Conservation (phyloP, 192 early-diverging fungal species). For the Coemansia sp. region DNA sequence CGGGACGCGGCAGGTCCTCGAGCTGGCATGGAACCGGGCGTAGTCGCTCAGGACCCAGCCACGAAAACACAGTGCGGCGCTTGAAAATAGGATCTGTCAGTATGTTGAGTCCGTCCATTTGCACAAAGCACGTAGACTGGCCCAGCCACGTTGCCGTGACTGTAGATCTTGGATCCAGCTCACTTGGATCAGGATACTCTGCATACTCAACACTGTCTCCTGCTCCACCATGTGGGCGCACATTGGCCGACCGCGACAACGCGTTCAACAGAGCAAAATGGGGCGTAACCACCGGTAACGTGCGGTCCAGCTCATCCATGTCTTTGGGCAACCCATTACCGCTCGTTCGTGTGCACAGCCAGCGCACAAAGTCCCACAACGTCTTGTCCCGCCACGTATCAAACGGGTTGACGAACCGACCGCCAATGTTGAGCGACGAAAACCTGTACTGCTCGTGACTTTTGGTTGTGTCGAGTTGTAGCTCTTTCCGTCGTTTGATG, state of each 20-base stretch:
- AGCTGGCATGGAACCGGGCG: constrained; percentile 68
- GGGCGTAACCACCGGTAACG: constrained; percentile 33
- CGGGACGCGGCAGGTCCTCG: constrained; percentile 66
- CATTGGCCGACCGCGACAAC: constrained; percentile 8
- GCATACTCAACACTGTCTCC: constrained; percentile 13
- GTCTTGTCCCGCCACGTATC: constrained; percentile 54
- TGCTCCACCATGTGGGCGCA: background rate
- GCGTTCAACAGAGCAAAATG: constrained; percentile 33
- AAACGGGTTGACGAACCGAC: constrained; percentile 54
- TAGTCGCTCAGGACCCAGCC: constrained; percentile 66
- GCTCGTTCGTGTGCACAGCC: constrained; percentile 35
- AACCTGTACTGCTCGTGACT: constrained; percentile 1
- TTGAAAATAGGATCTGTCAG: constrained; percentile 77
- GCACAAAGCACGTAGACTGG: constrained; percentile 68
- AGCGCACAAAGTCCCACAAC: constrained; percentile 51
- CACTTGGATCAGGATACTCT: constrained; percentile 9
- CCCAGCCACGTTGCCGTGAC: constrained; percentile 59
- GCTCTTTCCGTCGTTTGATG: constrained; percentile 21
- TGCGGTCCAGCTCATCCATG: constrained; percentile 10
- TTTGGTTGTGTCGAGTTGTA: background rate
- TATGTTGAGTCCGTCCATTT: constrained; percentile 69
- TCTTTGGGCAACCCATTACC: constrained; percentile 49
- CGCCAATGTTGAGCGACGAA: constrained; percentile 43
- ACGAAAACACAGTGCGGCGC: constrained; percentile 69
- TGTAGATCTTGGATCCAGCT: constrained; percentile 12